Evolutionary conservation across 228 moss, liverwort and hornwort genomes (phyloP), one percentile per base, ranked within the genome.

Genomic region (Sphagnum fallax): DNA sequence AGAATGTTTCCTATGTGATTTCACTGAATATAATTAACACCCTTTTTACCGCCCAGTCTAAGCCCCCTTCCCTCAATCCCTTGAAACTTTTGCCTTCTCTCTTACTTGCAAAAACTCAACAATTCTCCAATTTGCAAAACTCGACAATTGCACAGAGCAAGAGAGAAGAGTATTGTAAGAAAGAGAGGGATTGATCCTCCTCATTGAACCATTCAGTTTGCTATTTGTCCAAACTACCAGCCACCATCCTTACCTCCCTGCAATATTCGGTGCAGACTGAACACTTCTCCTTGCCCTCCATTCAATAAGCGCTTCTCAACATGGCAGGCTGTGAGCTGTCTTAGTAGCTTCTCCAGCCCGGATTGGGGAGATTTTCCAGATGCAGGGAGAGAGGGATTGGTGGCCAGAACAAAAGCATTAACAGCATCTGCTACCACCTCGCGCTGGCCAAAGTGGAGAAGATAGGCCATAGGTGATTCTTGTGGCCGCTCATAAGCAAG

Each of bases 241-340:
- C 81, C 81, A 15, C 84, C 84, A 67, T 84, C 84, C 64, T 84
- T 84, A 15, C 84, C 84, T 65, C 81, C 75, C 66, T 84, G 84
- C 53, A 84, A 68, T 60, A 76, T 77, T 52, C 78, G 69, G 65
- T 84, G 84, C 68, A 84, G 67, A 5, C 81, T 75, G 69, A 84
- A 84, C 16, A 81, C 65, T 64, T 84, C 84, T 61, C 84, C 84
- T 69, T 84, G 81, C 13, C 81, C 81, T 5, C 84, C 84, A 64
- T 81, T 81, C 71, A 84, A 69, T 16, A 69, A 70, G 18, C 81
- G 52, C 64, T 73, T 81, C 52, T 78, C 84, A 70, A 75, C 66
- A 53, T 81, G 75, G 67, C 78, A 84, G 2, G 84, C 84, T 47
- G 81, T 81, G 16, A 84, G 78, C 63, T 84, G 84, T 58, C 81